These are phyloP conservation scores for Tieghemostelium lacteum DNA, from an alignment of 78 protist species.

Conservation along the genomic window DNA sequence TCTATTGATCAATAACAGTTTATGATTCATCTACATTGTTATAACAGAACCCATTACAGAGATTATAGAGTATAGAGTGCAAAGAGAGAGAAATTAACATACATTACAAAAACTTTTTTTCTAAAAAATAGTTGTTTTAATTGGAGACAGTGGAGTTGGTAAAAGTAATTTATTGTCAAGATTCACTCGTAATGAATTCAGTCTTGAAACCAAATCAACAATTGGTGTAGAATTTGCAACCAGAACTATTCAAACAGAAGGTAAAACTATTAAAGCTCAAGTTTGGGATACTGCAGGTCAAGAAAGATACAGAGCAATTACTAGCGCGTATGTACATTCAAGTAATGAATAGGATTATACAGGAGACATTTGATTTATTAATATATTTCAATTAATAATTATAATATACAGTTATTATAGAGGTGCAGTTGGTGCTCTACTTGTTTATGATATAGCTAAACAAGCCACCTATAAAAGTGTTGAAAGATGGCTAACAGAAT, in stretches of 20 bases:
- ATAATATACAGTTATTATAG: constrained; percentile 87
- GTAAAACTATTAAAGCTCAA: constrained; percentile 87
- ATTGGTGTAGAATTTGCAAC: constrained; percentile 99
- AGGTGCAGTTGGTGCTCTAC: constrained; percentile 95
- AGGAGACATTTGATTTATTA: neutral
- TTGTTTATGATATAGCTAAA: constrained; percentile 80
- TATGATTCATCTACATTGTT: neutral
- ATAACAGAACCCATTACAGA: neutral
- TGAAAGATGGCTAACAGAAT: constrained; percentile 85
- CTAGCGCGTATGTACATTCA: constrained; percentile 76
- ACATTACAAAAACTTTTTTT: neutral
- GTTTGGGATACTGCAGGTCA: constrained; percentile 85
- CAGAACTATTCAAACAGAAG: constrained; percentile 90
- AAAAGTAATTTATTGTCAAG: constrained; percentile 94
- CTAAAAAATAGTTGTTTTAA: constrained; percentile 92
- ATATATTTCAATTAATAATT: neutral
- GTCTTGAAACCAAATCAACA: constrained; percentile 97
- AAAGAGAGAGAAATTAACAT: neutral
- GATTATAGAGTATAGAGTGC: neutral
- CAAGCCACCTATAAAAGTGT: constrained; percentile 84
- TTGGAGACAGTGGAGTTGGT: constrained; percentile 99
- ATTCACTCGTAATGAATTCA: constrained; percentile 95
- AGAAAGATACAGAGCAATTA: constrained; percentile 87
- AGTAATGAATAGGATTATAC: too few relatives aligned
- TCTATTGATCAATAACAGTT: too few relatives aligned